Base-by-base conservation (phyloP, 305 asterid genomes). In the Caryopteris hybrid region DNA sequence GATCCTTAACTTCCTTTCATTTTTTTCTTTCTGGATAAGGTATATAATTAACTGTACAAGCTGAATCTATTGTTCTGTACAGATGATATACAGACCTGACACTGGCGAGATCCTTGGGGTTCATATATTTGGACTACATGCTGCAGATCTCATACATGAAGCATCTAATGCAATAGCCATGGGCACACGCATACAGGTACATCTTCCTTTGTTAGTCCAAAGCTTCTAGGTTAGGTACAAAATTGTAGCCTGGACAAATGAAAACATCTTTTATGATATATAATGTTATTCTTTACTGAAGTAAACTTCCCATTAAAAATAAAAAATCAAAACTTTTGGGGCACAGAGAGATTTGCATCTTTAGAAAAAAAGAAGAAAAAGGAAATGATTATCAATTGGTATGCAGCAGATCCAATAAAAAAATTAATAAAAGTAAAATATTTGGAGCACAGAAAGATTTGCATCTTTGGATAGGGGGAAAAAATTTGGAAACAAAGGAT, bases 71-170 rank as follows among this genome's bases (percentile, higher is more conserved):
- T 70, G 75, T 83, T 48, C 78, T 61, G 23, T 88, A 84, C 91
- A 91, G 97, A 74, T 91, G 81, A 88, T 91, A 61, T 91, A 88
- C 78, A 91, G 96, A 80, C 96, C 95, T 39, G 97, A 91, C 82
- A 88, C 77, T 67, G 97, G 97, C n/a, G 97, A 86, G 89, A 91
- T 91, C 78, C 92, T 91, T 34, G 97, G 97, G 75, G 97, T 91
- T 75, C 97, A 91, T 71, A 88, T 91, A 59, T 88, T 91, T 80
- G 97, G 97, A 38, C 46, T 88, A 88, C 97, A 91, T 74, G 97
- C 97, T 25, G 97, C 97, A 59, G 97, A 91, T 84, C 97, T 91
- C 74, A 91, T 91, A 63, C 97, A 91, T 60, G 97, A 91, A 83
- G 95, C 96, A 41, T 91, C 97, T 52, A 91, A 91, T 71, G 95